Percentiles rank a stretch among this genome's conserved stretches.
These are phyloP conservation scores for Gillenia trifoliata DNA, from an alignment of 306 rosid genomes.

Conservation along the genomic window DNA sequence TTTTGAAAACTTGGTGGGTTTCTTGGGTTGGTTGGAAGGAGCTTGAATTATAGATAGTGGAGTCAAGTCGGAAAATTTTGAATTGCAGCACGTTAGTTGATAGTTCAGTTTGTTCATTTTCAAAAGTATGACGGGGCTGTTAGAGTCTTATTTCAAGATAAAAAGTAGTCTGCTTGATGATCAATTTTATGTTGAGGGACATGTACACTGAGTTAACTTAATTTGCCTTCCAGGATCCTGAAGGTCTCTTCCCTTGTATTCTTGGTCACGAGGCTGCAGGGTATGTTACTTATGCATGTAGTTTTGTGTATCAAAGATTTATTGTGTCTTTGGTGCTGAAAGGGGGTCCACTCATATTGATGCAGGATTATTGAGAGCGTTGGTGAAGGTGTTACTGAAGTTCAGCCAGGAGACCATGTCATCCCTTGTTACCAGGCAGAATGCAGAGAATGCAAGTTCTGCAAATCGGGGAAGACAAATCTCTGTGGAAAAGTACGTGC, in stretches of 20 bases:
- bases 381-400: constrained; percentile 86
- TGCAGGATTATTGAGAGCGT: constrained; percentile 86
- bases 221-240: constrained; percentile 66
- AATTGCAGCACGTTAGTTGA: background rate
- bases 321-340: background rate
- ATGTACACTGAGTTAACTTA: background rate
- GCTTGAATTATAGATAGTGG: background rate
- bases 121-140: background rate
- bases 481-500: constrained; percentile 88
- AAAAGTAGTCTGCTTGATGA: background rate
- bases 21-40: background rate
- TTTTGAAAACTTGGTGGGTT: background rate
- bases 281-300: constrained; percentile 19
- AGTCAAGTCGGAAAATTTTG: background rate
- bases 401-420: constrained; percentile 90
- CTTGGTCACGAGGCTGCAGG: constrained; percentile 95
- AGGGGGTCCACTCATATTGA: background rate
- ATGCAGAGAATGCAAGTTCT: constrained; percentile 89
- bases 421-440: constrained; percentile 97
- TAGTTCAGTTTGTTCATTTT: background rate
- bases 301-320: background rate
- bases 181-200: background rate
- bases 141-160: background rate
- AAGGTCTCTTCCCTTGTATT: constrained; percentile 94
- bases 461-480: constrained; percentile 95